Evolutionary conservation across 345 rosid species (phyloP), one percentile per base, ranked within the genome.

Genomic region (Melaleuca quinquenervia): DNA sequence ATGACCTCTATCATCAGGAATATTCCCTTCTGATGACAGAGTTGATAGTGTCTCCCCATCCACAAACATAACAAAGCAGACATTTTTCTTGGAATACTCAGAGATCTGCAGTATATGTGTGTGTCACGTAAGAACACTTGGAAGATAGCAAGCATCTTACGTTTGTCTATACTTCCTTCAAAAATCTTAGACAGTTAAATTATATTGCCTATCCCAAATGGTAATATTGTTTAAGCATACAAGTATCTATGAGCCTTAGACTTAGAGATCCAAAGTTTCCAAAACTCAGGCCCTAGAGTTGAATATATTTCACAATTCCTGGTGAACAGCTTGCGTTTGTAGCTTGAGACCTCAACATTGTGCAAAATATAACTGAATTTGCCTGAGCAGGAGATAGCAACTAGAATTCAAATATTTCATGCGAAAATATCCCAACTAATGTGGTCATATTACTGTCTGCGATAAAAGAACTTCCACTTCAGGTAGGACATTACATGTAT

Each of bases 51-150:
- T 97, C 94, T 92, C 94, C 88, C 93, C 95, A 90, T 97, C 99
- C 90, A 97, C 88, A 82, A 96, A 97, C 98, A 97, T 93, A 32
- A 96, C 94, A 82, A 97, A 97, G 86, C 98, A 95, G 51, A 97
- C 96, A 91, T 90, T 92, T 87, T 86, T 87, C 94, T 94, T 94
- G 14, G 98, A 94, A 85, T 91, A 95, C n/a, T 92, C 98, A 91
- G 96, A 95, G 53, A 96, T 94, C 98, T 96, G 95, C 58, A 90
- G 87, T 86, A 91, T 84, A 86, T 14, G 80, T 82, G 75, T 85
- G 74, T 50, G 74, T 22, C n/a, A 80, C 27, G 29, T 26, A 60
- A 62, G 32, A 88, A 85, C 53, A 80, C 15, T 16, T 26, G 50
- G 82, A 85, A 83, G 52, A 85, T 53, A 58, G 70, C 84, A 87